Percentiles rank a stretch among this genome's conserved stretches.
phyloP scores from a whole-genome alignment of 2,329 filamentous ascomycete genomes.

The Arthrobotrys iridis region DNA sequence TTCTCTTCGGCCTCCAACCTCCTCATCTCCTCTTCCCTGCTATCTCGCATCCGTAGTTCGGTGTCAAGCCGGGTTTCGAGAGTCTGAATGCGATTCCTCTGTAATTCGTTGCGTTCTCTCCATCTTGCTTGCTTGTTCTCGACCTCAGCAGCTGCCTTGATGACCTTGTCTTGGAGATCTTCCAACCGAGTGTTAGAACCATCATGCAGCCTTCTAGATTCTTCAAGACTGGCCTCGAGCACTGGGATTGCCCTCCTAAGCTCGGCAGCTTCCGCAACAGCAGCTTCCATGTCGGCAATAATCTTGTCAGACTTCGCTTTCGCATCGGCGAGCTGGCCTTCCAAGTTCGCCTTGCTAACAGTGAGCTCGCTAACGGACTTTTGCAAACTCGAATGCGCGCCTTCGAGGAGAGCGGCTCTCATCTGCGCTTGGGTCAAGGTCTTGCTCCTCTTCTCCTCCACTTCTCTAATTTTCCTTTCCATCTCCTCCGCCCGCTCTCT shows the following conservation, averaged over 20 bases:
- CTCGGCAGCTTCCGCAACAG: constrained; percentile 73
- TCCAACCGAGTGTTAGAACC: constrained; percentile 85
- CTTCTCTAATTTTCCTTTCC: constrained; percentile 71
- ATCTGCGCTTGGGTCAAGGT: constrained; percentile 68
- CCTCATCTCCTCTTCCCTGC: constrained; percentile 73
- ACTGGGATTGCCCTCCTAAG: constrained; percentile 78
- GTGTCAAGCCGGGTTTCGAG: constrained; percentile 80
- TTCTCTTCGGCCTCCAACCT: constrained; percentile 73
- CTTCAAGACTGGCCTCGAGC: constrained; percentile 80
- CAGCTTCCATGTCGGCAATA: constrained; percentile 69
- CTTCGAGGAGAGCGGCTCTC: constrained; percentile 74
- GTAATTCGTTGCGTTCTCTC: constrained; percentile 80
- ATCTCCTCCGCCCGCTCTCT: constrained; percentile 71
- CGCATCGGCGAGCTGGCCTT: constrained; percentile 73
- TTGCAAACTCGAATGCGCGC: constrained; percentile 70
- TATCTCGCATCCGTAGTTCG: constrained; percentile 75
- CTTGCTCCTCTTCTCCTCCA: constrained; percentile 76
- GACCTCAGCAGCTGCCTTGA: constrained; percentile 78
- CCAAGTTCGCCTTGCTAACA: constrained; percentile 70
- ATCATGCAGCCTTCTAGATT: constrained; percentile 85
- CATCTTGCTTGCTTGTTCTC: constrained; percentile 82
- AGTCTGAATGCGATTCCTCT: constrained; percentile 80
- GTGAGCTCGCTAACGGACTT: constrained; percentile 67
- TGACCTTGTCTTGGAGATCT: constrained; percentile 87
- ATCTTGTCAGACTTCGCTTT: constrained; percentile 70